Conservation (phyloP, 176 grass and related monocot genomes). For the Saccharum officinarum region DNA sequence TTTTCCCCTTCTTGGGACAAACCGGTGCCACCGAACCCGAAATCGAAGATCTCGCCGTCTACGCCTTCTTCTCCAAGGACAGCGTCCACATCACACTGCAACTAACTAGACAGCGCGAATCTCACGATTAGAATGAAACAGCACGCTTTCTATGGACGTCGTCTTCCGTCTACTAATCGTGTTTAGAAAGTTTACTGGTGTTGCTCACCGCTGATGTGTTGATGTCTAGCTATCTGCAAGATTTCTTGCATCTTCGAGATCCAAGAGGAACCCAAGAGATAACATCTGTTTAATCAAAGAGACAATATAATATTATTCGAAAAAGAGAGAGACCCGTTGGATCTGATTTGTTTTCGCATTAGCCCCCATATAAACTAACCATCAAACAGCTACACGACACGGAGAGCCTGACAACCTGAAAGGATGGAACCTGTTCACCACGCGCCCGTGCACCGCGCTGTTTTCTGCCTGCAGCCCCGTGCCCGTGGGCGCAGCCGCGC, state of each 20-base stretch:
- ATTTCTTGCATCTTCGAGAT: background rate
- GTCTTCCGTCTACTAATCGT: background rate
- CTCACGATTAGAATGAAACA: background rate
- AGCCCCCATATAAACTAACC: too few species aligned
- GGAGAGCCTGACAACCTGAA: background rate
- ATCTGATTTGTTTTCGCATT: too few species aligned
- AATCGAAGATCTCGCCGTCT: background rate
- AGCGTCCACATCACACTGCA: background rate
- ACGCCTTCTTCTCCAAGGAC: background rate
- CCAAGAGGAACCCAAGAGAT: background rate
- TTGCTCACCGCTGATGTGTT: background rate
- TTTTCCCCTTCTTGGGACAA: background rate
- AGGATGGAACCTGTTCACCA: background rate
- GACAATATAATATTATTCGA: too few species aligned
- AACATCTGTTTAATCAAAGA: background rate
- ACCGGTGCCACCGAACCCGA: constrained; percentile 15
- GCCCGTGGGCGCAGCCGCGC: too few species aligned
- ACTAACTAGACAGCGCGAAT: background rate
- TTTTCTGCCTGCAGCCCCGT: too few species aligned
- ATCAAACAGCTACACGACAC: background rate
- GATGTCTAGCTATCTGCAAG: background rate
- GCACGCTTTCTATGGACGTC: background rate
- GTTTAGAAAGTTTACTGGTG: background rate
- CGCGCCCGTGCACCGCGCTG: background rate
- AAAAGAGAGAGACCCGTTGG: too few species aligned